Evolutionary conservation across 2,329 filamentous ascomycete species (phyloP).

Genomic region (Penicillium sp.): DNA sequence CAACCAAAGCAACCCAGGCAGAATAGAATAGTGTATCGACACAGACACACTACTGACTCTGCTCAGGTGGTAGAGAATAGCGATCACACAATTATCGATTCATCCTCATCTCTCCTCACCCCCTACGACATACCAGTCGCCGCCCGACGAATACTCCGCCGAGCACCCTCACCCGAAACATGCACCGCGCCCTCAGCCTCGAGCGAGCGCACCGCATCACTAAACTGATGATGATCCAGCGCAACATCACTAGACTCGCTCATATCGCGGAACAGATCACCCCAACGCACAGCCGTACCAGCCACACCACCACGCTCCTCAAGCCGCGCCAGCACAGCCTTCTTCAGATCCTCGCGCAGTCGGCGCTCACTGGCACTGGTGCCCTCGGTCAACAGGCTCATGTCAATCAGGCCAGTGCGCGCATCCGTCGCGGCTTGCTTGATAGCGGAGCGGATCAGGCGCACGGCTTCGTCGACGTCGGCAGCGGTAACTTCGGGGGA

Average conservation of each 20-base stretch:
- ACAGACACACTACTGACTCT: neutral
- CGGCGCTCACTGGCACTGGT: slow-evolving; percentile 86
- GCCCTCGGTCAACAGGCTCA: slow-evolving; percentile 94
- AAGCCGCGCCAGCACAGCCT: slow-evolving; percentile 72
- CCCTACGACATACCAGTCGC: slow-evolving; percentile 28
- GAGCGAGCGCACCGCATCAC: slow-evolving; percentile 76
- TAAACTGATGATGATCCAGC: slow-evolving; percentile 80
- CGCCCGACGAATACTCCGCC: slow-evolving; percentile 75
- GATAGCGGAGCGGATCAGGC: slow-evolving; percentile 89
- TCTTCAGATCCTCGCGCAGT: slow-evolving; percentile 82
- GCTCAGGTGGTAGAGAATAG: neutral
- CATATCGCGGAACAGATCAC: slow-evolving; percentile 76
- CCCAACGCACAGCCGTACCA: slow-evolving; percentile 72
- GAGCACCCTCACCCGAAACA: slow-evolving; percentile 81
- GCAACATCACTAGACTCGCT: slow-evolving; percentile 71
- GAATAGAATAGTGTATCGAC: neutral
- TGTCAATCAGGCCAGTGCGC: slow-evolving; percentile 90
- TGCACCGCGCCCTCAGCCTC: slow-evolving; percentile 86
- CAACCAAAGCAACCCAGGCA: neutral
- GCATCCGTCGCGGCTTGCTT: slow-evolving; percentile 97
- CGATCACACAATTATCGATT: neutral
- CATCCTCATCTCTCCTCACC: neutral
- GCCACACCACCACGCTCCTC: slow-evolving; percentile 78
- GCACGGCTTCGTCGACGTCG: slow-evolving; percentile 89
- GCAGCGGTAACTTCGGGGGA: slow-evolving; percentile 73